A percentile compares a stretch with the other conserved stretches of the same genome.
These are phyloP conservation scores for Rutstroemia sp. DNA, from an alignment of 2,329 filamentous ascomycete genomes.

Conservation along the genomic window DNA sequence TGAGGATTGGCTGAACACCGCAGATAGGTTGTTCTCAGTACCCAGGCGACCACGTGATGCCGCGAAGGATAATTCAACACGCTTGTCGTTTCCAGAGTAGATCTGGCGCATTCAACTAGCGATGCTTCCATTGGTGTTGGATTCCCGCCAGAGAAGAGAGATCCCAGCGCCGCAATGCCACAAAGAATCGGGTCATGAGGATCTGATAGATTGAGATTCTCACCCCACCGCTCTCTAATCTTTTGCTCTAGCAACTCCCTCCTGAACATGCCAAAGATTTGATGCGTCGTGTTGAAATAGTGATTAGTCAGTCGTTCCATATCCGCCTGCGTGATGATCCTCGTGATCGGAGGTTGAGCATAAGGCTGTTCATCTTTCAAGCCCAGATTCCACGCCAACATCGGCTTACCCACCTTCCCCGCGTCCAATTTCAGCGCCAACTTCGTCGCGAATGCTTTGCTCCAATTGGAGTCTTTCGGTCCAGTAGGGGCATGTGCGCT, in stretches of 20 bases:
- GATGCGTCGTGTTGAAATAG: constrained; percentile 27
- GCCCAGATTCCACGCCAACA: constrained; percentile 32
- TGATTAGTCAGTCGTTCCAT: constrained; percentile 17
- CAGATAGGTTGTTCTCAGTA: constrained; percentile 22
- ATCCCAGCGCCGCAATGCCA: constrained; percentile 29
- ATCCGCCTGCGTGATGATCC: constrained; percentile 9
- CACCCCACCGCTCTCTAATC: constrained; percentile 27
- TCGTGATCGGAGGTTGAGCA: constrained; percentile 16
- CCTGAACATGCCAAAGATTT: constrained; percentile 30
- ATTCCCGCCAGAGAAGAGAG: constrained; percentile 26
- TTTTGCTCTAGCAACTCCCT: constrained; percentile 18
- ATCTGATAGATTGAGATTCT: constrained; percentile 20
- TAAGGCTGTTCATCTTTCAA: constrained; percentile 22
- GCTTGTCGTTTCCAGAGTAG: constrained; percentile 17
- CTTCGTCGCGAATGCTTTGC: constrained; percentile 4
- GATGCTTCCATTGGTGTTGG: constrained; percentile 22
- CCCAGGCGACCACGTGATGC: constrained; percentile 21
- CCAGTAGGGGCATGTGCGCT: not conserved
- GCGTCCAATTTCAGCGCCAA: constrained; percentile 6
- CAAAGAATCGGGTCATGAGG: constrained; percentile 27
- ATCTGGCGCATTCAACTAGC: constrained; percentile 19
- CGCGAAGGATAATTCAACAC: constrained; percentile 12
- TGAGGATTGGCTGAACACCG: constrained; percentile 23
- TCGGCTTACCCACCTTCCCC: constrained; percentile 23
- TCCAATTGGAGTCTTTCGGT: not conserved